Evolutionary conservation across 2,329 filamentous ascomycete genomes (phyloP), one percentile per base, ranked within the genome.

Genomic region (Diplodia seriata): DNA sequence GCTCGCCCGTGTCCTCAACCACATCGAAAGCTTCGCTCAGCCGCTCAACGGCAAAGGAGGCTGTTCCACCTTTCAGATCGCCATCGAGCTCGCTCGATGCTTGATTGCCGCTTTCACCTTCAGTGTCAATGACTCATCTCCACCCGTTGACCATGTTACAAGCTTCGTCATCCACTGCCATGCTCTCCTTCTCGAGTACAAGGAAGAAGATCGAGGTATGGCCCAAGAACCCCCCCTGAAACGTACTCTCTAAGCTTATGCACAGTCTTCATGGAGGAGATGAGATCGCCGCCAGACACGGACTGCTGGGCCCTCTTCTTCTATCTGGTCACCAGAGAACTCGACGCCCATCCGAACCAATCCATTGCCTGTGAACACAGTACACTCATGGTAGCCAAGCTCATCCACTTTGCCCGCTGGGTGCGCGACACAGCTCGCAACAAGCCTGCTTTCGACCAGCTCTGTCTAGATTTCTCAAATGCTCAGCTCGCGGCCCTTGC

Each of bases 71-170:
- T 38, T 38, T 20, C 59, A 63, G 29, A 38, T 53, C 5, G 7
- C 59, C 47, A 12, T 51, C 14, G 59, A 63, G 31, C n/a, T 63
- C 31, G 31, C 47, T 12, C 59, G 59, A 2, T 63, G 59, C 47
- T 38, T 63, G 12, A 12, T 63, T 11, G 26, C 26, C 18, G 11
- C 43, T 20, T 51, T 26, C 31, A 18, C 47, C 31, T 26, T 51
- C 20, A 63, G 31, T 31, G 1, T 38, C 31, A 31, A 23, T 9
- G 31, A 20, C n/a, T 26, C 23, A 15, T 15, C 59, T 11, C 59
- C 59, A 0, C 1, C 23, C 12, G 18, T 63, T 12, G 43, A 38
- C 9, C 29, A 14, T 1, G 47, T 29, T 5, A 63, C 59, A 12
- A 29, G 14, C 40, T 38, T 63, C 31, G 59, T 38, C 12, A 23